Conservation (phyloP, 176 grass and related monocot genomes). For the Oryza meyeriana region DNA sequence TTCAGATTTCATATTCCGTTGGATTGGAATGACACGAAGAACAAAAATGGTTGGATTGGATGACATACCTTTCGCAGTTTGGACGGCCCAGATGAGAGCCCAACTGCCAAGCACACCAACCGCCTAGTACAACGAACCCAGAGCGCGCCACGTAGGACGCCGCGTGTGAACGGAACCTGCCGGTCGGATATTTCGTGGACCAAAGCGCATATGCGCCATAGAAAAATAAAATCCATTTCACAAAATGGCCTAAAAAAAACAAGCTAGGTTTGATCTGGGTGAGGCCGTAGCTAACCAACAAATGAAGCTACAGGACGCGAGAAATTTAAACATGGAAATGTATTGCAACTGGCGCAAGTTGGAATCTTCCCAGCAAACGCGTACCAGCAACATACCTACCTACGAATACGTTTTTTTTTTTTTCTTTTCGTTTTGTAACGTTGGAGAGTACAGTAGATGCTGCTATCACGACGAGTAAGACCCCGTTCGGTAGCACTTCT, state of each 20-base stretch:
- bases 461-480: not conserved
- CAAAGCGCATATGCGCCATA: not conserved
- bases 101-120: not conserved
- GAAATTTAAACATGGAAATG: not conserved
- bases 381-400: not conserved
- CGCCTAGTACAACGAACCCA: not conserved
- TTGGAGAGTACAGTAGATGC: no score
- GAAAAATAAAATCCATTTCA: not conserved
- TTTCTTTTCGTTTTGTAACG: not conserved
- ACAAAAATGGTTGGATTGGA: not conserved
- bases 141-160: not conserved
- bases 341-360: not conserved
- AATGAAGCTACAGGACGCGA: not conserved
- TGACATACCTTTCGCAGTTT: not conserved
- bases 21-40: not conserved
- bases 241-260: not conserved
- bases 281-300: not conserved
- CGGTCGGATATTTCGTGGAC: not conserved
- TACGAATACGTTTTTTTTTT: not conserved
- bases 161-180: not conserved
- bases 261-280: not conserved
- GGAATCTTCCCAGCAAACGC: not conserved
- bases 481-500: no score
- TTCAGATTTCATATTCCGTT: not conserved
- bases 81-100: constrained; percentile 1